Evolutionary conservation across 2,329 filamentous ascomycete genomes (phyloP).

Genomic region (Diaporthe helianthi): DNA sequence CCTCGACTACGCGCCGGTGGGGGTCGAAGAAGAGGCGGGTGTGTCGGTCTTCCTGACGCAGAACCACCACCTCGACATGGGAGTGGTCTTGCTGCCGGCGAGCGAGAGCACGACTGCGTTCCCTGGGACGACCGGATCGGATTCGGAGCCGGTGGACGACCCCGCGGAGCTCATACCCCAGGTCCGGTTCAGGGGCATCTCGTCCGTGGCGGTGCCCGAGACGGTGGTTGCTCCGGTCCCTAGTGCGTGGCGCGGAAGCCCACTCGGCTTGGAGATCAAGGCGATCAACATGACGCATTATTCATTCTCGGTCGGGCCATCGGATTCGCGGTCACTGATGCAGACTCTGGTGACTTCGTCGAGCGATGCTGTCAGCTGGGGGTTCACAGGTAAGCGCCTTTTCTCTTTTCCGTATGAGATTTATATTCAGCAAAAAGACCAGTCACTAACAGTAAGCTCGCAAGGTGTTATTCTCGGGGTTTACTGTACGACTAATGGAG

Average conservation of each 20-base stretch:
- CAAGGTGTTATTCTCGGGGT: constrained; percentile 56
- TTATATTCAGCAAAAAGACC: neutral
- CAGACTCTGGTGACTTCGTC: constrained; percentile 43
- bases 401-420: too few species aligned
- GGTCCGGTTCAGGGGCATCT: constrained; percentile 53
- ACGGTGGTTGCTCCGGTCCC: constrained; percentile 49
- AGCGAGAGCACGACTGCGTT: constrained; percentile 39
- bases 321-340: constrained; percentile 42
- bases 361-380: constrained; percentile 49
- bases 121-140: constrained; percentile 28
- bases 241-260: constrained; percentile 44
- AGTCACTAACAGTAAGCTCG: neutral
- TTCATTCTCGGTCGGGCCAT: constrained; percentile 47
- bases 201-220: constrained; percentile 48
- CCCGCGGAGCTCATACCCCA: constrained; percentile 44
- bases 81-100: constrained; percentile 47
- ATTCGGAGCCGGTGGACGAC: constrained; percentile 31
- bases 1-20: constrained; percentile 50
- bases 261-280: constrained; percentile 51
- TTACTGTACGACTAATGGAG: constrained; percentile 61
- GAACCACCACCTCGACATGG: constrained; percentile 59
- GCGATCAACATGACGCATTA: constrained; percentile 55
- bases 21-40: constrained; percentile 56
- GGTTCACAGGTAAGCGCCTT: constrained; percentile 46
- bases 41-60: constrained; percentile 61